Base-by-base conservation (phyloP, 2,329 filamentous ascomycete species). In the Colletotrichum scovillei region DNA sequence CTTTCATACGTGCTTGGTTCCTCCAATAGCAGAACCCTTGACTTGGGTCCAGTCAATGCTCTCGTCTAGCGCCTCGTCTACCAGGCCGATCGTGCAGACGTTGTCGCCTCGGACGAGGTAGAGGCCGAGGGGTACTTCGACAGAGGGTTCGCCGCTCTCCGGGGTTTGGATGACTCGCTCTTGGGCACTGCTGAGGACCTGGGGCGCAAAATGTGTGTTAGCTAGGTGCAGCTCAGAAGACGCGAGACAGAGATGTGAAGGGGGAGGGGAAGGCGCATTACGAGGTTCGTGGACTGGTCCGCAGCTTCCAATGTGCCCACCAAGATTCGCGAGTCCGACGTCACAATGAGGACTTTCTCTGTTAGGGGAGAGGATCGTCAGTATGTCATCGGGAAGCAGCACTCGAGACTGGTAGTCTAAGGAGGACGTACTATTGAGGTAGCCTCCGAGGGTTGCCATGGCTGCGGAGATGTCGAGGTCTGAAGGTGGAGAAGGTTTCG, bases 41-140 rank as follows among this genome's bases (percentile, higher is more conserved):
- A 99, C 97, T 82, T 97, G 92, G 24, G 89, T 88, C 97, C 97
- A 99, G 84, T 98, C 92, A 80, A 99, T 98, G 78, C 93, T 95
- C 52, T 88, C 89, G 84, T 99, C 97, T 72, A 98, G 86, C 77
- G 93, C 89, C 83, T 98, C 95, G 82, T 99, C 95, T 38, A 99
- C 92, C 70, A 97, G 86, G 2, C 97, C 97, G 71, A 97, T 94
- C 19, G 97, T 88, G 75, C 95, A 95, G 60, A 99, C 96, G 80
- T 97, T 98, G 82, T 99, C 97, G 65, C 97, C 97, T 73, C 97
- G 90, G 70, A 99, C 94, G 71, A 99, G 89, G 82, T 98, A 98
- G 6, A 98, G 85, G 1, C 97, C 97, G 75, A 98, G 91, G 5
- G 93, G 91, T 22, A 97, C 92, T 80, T 97, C 91, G 72, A 92